Evolutionary conservation across 2,329 filamentous ascomycete genomes (phyloP).

Genomic region (Apiospora sp.): DNA sequence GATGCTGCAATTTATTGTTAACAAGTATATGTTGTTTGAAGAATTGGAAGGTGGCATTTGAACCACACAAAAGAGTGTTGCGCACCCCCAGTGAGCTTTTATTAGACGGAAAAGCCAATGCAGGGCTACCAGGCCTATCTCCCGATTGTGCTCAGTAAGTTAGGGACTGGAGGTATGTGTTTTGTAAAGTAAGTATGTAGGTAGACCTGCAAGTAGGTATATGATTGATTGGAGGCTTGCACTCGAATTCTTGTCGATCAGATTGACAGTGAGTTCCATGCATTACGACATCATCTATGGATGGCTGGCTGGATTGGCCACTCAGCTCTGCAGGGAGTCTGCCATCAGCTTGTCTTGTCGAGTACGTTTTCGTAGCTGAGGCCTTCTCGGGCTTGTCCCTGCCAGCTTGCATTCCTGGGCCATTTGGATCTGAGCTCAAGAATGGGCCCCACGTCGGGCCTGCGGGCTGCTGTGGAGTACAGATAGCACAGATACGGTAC

Average conservation of each 20-base stretch:
- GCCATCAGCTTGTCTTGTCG: not conserved
- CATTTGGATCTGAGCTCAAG: not conserved
- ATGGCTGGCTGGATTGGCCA: not conserved
- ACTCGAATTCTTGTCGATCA: not conserved
- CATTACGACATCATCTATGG: not conserved
- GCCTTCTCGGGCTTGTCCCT: slow-evolving; percentile 6
- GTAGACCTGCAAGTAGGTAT: too few relatives aligned
- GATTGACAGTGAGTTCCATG: not conserved
- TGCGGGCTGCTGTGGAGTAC: slow-evolving; percentile 3
- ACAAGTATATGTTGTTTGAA: not conserved
- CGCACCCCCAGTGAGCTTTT: not conserved
- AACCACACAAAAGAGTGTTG: not conserved
- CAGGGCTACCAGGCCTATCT: not conserved
- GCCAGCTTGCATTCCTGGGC: not conserved
- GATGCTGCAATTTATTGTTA: not conserved
- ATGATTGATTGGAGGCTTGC: too few relatives aligned
- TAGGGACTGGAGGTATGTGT: too few relatives aligned
- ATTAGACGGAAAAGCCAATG: not conserved
- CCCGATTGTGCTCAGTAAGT: not conserved
- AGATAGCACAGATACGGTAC: not conserved
- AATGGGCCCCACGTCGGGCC: not conserved
- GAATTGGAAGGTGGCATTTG: slow-evolving; percentile 2
- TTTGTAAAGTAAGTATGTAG: too few relatives aligned
- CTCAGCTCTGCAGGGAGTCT: not conserved
- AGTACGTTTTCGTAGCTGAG: slow-evolving; percentile 5